Base-by-base conservation (phyloP, 106 monocot genomes). In the Ottelia alismoides region DNA sequence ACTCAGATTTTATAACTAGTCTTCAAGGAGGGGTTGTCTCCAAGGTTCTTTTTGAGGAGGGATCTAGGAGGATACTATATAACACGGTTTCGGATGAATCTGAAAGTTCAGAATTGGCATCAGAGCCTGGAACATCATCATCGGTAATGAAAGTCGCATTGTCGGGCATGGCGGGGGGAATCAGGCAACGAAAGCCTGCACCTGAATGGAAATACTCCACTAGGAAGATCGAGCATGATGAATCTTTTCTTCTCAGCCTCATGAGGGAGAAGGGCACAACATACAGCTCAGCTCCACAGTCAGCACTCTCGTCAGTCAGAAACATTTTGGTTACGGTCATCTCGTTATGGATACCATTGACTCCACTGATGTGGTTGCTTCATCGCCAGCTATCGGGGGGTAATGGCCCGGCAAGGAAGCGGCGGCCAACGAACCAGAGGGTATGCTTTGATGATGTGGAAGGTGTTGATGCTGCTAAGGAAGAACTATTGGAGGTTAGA, bases 401-500 rank as follows among this genome's bases (percentile, higher is more conserved):
- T 20, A 81, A 76, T 60, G 70, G 63, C 52, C 70, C 68, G 53
- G 84, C 79, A 19, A 94, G 78, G 67, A 81, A 84, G 55, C 80
- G 78, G 0, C 50, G 60, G 1, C 80, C 72, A 0, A 73, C 61
- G n/a, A 80, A 78, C 60, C 93, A 77, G 52, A 65, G 46, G 25
- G 78, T 88, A 49, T 54, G 65, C 62, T 94, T 94, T 71, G 81
- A 74, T 52, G 88, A 94, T 60, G 93, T 94, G 19, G 79, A 88
- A 64, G 93, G 93, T 28, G 93, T 94, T 47, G 93, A 94, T 78
- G 51, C 87, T 45, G 93, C 88, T 9, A 94, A 94, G 63, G 83
- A 70, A 26, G 93, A 94, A 60, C 80, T 94, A 31, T 58, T 94
- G 72, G 93, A 94, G 84, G 93, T 94, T 12, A 73, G 51, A 57